Evolutionary conservation across 768 basidiomycete species (phyloP), one percentile per base, ranked within the genome.

Genomic region (Saitozyma podzolica): DNA sequence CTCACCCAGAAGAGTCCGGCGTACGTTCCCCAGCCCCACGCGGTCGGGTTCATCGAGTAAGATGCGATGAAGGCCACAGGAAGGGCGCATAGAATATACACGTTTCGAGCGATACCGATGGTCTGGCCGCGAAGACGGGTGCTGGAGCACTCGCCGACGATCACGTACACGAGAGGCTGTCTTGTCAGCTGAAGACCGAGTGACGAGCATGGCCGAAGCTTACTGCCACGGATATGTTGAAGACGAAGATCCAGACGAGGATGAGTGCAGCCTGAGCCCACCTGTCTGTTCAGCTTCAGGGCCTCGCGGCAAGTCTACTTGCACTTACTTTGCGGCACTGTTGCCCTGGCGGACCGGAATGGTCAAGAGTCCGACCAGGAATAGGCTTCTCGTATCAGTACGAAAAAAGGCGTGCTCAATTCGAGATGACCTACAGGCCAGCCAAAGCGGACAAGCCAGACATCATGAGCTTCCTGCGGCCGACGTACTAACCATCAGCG

Each of bases 361-460:
- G n/a, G 55, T 41, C 39, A 56, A 42, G 19, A 39, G 45, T 8
- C 55, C 55, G 40, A 56, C 42, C 19, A 56, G 40, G 20, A 56
- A 43, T 2, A 56, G 55, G 55, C 29, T 29, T 29, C 29, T 40
- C 52, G 7, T 3, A 49, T 7, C 3, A 8, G 43, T 8, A 54
- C 10, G 20, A n/a, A 19, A 19, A 14, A 0, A 7, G 14, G 19
- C 42, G 39, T 43, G 14, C 29, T 29, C 29, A 29, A 29, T 29
- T 56, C 55, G 55, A 56, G 55, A 17, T 5, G 29, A 29, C 29
- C 2, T 5, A 29, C 29, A 29, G 29, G 29, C 29, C 29, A 5
- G 55, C 55, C 55, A 56, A 42, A 42, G 55, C 55, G n/a, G 37
- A 40, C 19, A 56, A 56, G 29, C 55, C 55, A 10, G 40, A 56